phyloP scores from a whole-genome alignment of 176 grass and related monocot species.

The Eragrostis nindensis region DNA sequence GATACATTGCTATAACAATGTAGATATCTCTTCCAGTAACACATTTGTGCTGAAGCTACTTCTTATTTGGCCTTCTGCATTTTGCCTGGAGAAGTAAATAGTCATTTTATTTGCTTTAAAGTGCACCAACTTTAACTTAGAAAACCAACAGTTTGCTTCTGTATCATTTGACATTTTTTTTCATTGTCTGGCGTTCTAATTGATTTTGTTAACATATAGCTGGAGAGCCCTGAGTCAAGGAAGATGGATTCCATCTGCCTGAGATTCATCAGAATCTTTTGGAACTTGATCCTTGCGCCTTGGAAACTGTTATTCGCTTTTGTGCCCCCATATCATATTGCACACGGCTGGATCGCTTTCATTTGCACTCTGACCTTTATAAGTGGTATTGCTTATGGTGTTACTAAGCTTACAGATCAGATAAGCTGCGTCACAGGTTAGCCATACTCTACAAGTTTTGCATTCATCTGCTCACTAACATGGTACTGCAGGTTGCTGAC shows the following conservation, averaged over 20 bases:
- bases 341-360: conserved; percentile 88
- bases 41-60: not conserved
- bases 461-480: conserved; percentile 21
- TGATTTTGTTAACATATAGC: conserved; percentile 41
- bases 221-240: conserved; percentile 59
- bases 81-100: not conserved
- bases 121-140: not conserved
- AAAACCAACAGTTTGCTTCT: not conserved
- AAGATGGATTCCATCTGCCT: conserved; percentile 44
- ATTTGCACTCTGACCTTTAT: conserved; percentile 71
- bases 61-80: not conserved
- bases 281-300: conserved; percentile 58
- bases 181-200: not conserved
- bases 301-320: conserved; percentile 84
- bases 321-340: conserved; percentile 73
- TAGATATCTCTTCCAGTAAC: not conserved
- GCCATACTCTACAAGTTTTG: conserved; percentile 26
- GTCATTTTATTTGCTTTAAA: conserved; percentile 4
- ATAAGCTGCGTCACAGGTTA: conserved; percentile 95
- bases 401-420: conserved; percentile 88
- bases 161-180: not conserved
- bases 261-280: conserved; percentile 47
- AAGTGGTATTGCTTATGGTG: conserved; percentile 86
- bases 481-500: conserved; percentile 3
- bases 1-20: too few relatives aligned